Evolutionary conservation across 768 basidiomycete genomes (phyloP).

Genomic region (Nevesoporus exiguus): DNA sequence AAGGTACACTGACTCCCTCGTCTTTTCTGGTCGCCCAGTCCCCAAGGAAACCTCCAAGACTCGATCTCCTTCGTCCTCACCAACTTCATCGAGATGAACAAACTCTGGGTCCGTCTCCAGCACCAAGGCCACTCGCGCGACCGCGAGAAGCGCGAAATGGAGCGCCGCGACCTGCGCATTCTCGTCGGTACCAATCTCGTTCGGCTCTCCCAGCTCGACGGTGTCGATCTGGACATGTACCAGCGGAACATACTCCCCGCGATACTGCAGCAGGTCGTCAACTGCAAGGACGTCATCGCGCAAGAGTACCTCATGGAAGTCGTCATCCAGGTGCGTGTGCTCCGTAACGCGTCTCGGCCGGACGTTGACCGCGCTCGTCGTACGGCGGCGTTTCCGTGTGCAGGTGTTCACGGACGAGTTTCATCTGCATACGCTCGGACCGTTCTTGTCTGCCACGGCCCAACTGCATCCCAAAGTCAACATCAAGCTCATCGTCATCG

Average conservation of each 20-base stretch:
- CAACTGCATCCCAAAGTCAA: conserved; percentile 97
- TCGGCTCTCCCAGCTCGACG: conserved; percentile 90
- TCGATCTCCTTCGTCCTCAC: conserved; percentile 95
- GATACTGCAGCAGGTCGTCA: conserved; percentile 95
- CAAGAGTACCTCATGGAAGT: conserved; percentile 99
- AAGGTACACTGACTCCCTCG: not conserved
- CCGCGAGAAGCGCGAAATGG: conserved; percentile 95
- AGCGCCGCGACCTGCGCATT: conserved; percentile 91
- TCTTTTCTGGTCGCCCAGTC: conserved; percentile 41
- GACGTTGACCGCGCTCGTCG: no score
- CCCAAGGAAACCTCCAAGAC: conserved; percentile 87
- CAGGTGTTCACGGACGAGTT: conserved; percentile 99
- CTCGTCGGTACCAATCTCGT: conserved; percentile 98
- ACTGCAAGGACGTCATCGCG: conserved; percentile 97
- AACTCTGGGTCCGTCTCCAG: conserved; percentile 97
- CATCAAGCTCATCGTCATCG: conserved; percentile 98
- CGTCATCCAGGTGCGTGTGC: conserved; percentile 79
- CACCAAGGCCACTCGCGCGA: conserved; percentile 97
- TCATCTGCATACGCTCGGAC: conserved; percentile 92
- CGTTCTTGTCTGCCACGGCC: conserved; percentile 94
- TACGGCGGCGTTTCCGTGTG: no score
- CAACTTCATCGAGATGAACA: conserved; percentile 99
- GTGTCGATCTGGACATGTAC: conserved; percentile 94
- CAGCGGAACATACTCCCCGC: conserved; percentile 82
- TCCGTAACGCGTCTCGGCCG: no score